Base-by-base conservation (phyloP, 129 eudicot genomes). In the Flaveria sonorensis region DNA sequence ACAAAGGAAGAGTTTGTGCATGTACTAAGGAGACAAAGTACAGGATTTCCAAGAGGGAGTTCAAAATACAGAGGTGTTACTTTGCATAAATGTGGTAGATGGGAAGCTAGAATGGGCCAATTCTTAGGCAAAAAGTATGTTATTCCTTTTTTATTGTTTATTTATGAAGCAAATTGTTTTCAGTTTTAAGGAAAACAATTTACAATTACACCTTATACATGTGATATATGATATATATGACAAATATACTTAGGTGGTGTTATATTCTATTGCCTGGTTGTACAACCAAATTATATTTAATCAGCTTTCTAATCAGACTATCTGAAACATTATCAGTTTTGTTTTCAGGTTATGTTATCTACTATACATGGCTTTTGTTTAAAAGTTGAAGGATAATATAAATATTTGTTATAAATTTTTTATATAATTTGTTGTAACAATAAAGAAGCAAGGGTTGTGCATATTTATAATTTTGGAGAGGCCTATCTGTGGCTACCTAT, bases 71-170 rank as follows among this genome's bases (percentile, higher is more conserved):
- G 97, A 83, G 97, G 97, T 52, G 97, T 92, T 24, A 92, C 97
- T 51, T 86, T 92, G 88, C 97, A 92, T 81, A 92, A 92, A 92
- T 92, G 97, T 92, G 97, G 97, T 48, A 84, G 97, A 87, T 92
- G 97, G 97, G 97, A 92, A 82, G 96, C 99, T 72, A 88, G 99
- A 78, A 95, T 95, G 99, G 99, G 99, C 82, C 99, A 95, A 75
- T 95, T 95, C 84, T 88, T 95, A 51, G 99, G 97, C 89, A 95
- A 95, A 95, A 95, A 95, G 99, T 95, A 86, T 75, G 85, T 77
- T 73, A 67, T 78, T 43, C 79, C 74, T 67, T 73, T 80, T 66
- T 62, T 65, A 66, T 80, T 80, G 79, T 72, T 73, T 73, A 65
- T 73, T 73, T 43, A 52, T 67, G 30, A 80, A 43, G 59, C 74